Conservation (phyloP, 371 early-diverging fungal species). For the Syncephalastrum monosporum region DNA sequence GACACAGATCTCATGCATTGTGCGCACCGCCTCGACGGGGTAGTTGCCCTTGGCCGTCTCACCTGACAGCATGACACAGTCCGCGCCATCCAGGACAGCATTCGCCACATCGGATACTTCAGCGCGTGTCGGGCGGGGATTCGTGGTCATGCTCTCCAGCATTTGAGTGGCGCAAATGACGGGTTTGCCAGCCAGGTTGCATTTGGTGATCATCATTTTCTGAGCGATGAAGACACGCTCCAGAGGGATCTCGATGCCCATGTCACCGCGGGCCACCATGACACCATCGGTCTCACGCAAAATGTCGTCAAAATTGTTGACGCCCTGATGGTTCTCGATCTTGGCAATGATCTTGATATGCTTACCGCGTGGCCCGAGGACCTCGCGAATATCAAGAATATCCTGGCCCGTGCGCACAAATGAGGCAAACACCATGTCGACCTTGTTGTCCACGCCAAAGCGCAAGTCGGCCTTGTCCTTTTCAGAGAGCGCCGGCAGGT, state of each 20-base stretch:
- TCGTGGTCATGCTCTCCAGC: constrained; percentile 98
- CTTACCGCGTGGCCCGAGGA: constrained; percentile 77
- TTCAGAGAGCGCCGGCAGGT: constrained; percentile 91
- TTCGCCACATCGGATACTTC: constrained; percentile 99
- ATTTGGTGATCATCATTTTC: constrained; percentile 96
- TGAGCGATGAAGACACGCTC: constrained; percentile 92
- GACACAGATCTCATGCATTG: constrained; percentile 76
- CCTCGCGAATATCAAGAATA: constrained; percentile 77
- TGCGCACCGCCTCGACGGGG: constrained; percentile 72
- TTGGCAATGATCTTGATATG: constrained; percentile 94
- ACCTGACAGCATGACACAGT: constrained; percentile 98
- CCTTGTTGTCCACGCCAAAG: constrained; percentile 92
- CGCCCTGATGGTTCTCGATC: constrained; percentile 96
- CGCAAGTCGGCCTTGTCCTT: constrained; percentile 90
- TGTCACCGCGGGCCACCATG: constrained; percentile 99
- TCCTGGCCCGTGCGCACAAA: constrained; percentile 93
- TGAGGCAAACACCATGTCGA: constrained; percentile 97
- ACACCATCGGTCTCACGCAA: constrained; percentile 94
- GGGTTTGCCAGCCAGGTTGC: constrained; percentile 94
- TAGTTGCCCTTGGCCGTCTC: constrained; percentile 96
- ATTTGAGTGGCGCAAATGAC: constrained; percentile 99
- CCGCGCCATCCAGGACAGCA: constrained; percentile 96
- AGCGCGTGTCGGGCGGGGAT: constrained; percentile 97
- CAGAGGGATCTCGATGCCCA: constrained; percentile 97
- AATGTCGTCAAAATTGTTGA: constrained; percentile 97